A percentile compares a stretch with the other conserved stretches of the same genome.
phyloP scores from a whole-genome alignment of 768 basidiomycete genomes.

The Amanita thiersii region DNA sequence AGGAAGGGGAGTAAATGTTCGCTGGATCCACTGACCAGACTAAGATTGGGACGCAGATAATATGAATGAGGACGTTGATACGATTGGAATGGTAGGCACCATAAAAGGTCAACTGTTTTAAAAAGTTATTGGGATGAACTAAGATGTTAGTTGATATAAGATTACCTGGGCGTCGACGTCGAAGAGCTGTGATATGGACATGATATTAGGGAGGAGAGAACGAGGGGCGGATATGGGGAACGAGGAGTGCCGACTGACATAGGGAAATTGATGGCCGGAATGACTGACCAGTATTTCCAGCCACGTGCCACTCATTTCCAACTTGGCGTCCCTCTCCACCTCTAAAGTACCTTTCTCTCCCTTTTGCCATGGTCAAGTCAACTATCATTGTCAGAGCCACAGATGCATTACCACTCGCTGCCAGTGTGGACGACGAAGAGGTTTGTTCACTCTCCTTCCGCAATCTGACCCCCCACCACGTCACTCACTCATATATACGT shows the following conservation, averaged over 20 bases:
- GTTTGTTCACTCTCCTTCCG: slow-evolving; percentile 30
- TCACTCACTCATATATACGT: slow-evolving; percentile 21
- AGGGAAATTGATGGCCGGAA: slow-evolving; percentile 5
- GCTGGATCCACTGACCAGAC: slow-evolving; percentile 46
- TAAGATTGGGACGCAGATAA: slow-evolving; percentile 77
- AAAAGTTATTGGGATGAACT: slow-evolving; percentile 9
- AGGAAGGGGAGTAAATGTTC: slow-evolving; percentile 3
- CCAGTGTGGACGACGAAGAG: slow-evolving; percentile 96
- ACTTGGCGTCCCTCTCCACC: slow-evolving; percentile 5
- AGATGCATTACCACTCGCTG: slow-evolving; percentile 86
- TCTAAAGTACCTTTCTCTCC: slow-evolving; percentile 8
- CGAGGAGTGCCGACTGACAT: slow-evolving; percentile 11
- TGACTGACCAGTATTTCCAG: background rate
- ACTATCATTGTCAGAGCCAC: slow-evolving; percentile 81
- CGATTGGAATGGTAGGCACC: slow-evolving; percentile 86
- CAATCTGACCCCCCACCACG: background rate
- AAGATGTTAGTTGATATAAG: background rate
- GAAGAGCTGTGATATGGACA: too few species aligned
- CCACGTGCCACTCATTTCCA: background rate
- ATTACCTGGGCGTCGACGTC: slow-evolving; percentile 67
- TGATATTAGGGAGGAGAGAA: slow-evolving; percentile 24
- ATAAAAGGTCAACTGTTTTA: slow-evolving; percentile 76
- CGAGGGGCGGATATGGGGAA: slow-evolving; percentile 6
- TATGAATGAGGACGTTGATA: slow-evolving; percentile 78
- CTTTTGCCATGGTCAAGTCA: slow-evolving; percentile 66